Evolutionary conservation across 2,329 filamentous ascomycete genomes (phyloP).

Genomic region (Cadophora sp.): DNA sequence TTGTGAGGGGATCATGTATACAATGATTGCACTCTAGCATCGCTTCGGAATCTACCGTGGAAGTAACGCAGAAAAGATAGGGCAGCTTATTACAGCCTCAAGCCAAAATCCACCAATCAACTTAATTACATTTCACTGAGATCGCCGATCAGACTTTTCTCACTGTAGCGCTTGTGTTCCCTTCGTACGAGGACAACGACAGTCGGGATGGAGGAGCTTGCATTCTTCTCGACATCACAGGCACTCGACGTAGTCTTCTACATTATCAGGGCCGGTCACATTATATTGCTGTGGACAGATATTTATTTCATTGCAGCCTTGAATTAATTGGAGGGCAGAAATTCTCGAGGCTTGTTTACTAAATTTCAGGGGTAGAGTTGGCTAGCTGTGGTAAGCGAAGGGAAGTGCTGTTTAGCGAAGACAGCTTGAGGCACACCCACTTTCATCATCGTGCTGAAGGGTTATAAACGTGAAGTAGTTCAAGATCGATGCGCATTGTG

Average conservation of each 20-base stretch:
- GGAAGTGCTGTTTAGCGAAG: neutral
- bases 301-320: too few relatives aligned
- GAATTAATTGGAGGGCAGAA: neutral
- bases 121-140: too few relatives aligned
- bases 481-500: neutral
- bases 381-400: neutral
- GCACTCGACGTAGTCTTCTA: too few relatives aligned
- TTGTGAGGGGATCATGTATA: too few relatives aligned
- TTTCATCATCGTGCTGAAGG: constrained; percentile 10
- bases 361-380: neutral
- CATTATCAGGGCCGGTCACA: too few relatives aligned
- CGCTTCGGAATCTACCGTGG: too few relatives aligned
- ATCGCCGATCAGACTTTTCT: neutral
- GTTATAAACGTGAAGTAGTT: neutral
- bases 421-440: neutral
- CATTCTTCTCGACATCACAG: too few relatives aligned
- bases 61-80: too few relatives aligned
- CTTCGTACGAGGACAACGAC: neutral
- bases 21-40: too few relatives aligned
- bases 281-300: too few relatives aligned
- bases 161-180: neutral
- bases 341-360: neutral
- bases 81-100: too few relatives aligned
- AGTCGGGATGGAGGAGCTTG: neutral
- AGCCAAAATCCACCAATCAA: too few relatives aligned